phyloP scores from a whole-genome alignment of 371 early-diverging fungal genomes.

The Saksenaea oblongispora region DNA sequence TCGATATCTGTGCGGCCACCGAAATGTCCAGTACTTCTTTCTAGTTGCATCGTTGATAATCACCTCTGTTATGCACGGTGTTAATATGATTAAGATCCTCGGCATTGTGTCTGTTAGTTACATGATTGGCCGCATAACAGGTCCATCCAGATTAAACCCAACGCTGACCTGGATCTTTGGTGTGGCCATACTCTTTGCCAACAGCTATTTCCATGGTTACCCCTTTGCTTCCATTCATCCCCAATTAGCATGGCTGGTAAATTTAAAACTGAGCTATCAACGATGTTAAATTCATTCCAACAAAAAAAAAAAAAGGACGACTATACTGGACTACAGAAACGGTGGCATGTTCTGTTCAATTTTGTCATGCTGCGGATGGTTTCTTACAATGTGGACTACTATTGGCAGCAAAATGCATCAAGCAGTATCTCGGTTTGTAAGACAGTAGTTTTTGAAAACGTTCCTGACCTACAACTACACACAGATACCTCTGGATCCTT shows the following conservation, averaged over 20 bases:
- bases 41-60: conserved; percentile 62
- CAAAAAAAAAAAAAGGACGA: conserved; percentile 41
- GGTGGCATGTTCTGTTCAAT: conserved; percentile 88
- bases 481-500: conserved; percentile 42
- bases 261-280: background rate
- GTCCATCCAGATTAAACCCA: conserved; percentile 3
- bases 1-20: conserved; percentile 12
- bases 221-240: conserved; percentile 56
- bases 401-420: conserved; percentile 59
- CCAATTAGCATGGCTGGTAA: conserved; percentile 72
- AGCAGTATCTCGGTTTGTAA: conserved; percentile 2
- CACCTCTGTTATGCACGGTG: conserved; percentile 40
- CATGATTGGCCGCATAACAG: conserved; percentile 48
- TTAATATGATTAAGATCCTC: conserved; percentile 66
- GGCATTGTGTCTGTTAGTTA: conserved; percentile 62
- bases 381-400: conserved; percentile 84
- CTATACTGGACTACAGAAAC: conserved; percentile 56
- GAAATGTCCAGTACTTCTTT: conserved; percentile 36
- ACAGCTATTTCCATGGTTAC: conserved; percentile 75
- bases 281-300: background rate
- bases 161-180: conserved; percentile 75
- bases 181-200: conserved; percentile 72
- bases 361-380: conserved; percentile 82
- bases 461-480: conserved; percentile 13
- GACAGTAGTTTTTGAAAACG: background rate